Evolutionary conservation across 345 rosid genomes (phyloP), one percentile per base, ranked within the genome.

Genomic region (Psidium friedrichsthalianum): DNA sequence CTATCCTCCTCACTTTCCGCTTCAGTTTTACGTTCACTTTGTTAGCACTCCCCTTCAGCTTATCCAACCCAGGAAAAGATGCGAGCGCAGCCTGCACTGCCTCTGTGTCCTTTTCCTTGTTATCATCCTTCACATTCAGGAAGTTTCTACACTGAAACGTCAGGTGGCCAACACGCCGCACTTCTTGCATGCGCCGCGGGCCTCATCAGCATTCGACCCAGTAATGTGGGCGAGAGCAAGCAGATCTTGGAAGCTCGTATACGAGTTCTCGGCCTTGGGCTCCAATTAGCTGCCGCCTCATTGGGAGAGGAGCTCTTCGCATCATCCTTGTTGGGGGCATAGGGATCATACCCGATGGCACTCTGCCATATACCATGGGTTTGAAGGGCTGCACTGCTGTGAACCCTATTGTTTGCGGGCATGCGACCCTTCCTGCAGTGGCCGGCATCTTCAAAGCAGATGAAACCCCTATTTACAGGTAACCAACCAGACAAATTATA

Each of bases 391-490:
- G 99, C 99, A 85, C 99, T 97, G 90, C 99, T 96, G 83, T 97
- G 99, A 69, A 97, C 99, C 92, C 99, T 91, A 53, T 97, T 97
- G 94, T 97, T n/a, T 57, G 99, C 99, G 13, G 99, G 99, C 99
- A 97, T 97, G 86, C 99, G 99, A 88, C 96, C 99, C 99, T 91
- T 20, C 99, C 99, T n/a, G 99, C 99, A 2, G 99, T 97, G 51
- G 99, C 99, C 91, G 99, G 99, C 99, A 97, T 97, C 95, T 91
- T 96, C 52, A 69, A 87, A 9, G n/a, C 36, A 14, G n/a, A 47
- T 36, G 82, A 22, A 40, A 4, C 53, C 22, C 22, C 51, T 18
- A 20, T 29, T n/a, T 21, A 8, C 59, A 16, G 0, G 22, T 0
- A 59, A 52, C 81, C 22, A 18, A 58, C 61, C 53, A 22, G 81